phyloP scores from a whole-genome alignment of 164 flowering plant species.

The Tinospora cordifolia region DNA sequence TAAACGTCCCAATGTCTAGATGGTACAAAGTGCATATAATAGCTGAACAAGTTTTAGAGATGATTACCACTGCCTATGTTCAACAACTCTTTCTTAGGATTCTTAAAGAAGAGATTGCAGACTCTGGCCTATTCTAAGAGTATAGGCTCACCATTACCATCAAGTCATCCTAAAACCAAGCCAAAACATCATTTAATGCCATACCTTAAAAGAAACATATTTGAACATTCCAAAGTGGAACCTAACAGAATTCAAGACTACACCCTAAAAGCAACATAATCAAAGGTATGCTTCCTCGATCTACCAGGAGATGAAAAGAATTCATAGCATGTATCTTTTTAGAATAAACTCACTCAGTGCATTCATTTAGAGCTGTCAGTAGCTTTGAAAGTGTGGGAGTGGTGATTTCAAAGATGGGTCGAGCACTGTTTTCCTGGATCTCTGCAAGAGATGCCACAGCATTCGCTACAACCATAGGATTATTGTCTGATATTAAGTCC shows the following conservation, averaged over 20 bases:
- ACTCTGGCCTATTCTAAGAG: neutral
- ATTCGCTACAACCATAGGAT: conserved; percentile 99
- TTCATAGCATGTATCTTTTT: neutral
- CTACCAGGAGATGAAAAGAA: neutral
- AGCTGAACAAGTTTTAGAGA: too few relatives aligned
- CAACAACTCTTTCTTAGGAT: too few relatives aligned
- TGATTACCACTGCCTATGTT: too few relatives aligned
- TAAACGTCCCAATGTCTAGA: neutral
- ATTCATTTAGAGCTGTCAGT: conserved; percentile 93
- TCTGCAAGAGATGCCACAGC: conserved; percentile 99
- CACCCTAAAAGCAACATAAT: neutral
- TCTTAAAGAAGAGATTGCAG: neutral
- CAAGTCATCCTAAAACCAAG: neutral
- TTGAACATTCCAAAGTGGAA: neutral
- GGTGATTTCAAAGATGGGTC: conserved; percentile 86
- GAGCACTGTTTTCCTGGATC: conserved; percentile 82
- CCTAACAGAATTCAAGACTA: neutral
- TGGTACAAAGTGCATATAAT: too few relatives aligned
- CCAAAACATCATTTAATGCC: neutral
- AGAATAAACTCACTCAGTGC: conserved; percentile 72
- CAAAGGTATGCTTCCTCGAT: neutral
- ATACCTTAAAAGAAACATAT: neutral
- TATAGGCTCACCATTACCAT: neutral
- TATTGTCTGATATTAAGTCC: conserved; percentile 97
- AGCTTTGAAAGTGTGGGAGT: conserved; percentile 86